These are phyloP conservation scores for Podospora pseudocomata DNA, from an alignment of 495 filamentous ascomycete species.

Conservation along the genomic window DNA sequence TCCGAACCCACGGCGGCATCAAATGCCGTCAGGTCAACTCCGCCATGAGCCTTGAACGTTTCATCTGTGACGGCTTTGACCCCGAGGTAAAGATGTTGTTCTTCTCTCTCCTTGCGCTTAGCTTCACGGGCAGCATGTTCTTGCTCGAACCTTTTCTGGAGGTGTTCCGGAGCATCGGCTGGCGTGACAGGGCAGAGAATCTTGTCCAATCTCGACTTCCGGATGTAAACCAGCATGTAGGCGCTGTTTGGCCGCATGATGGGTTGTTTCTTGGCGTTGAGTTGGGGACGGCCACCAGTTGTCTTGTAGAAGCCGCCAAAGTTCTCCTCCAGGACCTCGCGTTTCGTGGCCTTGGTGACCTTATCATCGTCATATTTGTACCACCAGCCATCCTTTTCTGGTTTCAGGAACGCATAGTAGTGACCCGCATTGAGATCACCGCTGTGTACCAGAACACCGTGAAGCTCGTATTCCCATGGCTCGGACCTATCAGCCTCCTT, in stretches of 20 bases:
- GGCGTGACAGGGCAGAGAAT: conserved; percentile 71
- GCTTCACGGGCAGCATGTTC: conserved; percentile 73
- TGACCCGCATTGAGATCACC: conserved; percentile 97
- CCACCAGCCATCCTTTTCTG: conserved; percentile 85
- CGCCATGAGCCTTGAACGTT: conserved; percentile 73
- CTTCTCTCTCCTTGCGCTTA: conserved; percentile 79
- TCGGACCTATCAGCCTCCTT: conserved; percentile 84
- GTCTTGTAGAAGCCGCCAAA: conserved; percentile 85
- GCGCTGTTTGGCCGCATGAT: conserved; percentile 63
- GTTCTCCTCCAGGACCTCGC: conserved; percentile 93
- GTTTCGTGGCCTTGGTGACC: conserved; percentile 86
- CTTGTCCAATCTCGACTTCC: conserved; percentile 75
- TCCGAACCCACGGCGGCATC: conserved; percentile 53
- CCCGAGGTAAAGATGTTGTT: conserved; percentile 85
- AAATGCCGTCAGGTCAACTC: conserved; percentile 77
- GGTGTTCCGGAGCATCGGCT: conserved; percentile 77
- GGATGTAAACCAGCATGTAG: conserved; percentile 98
- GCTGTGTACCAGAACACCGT: conserved; percentile 94
- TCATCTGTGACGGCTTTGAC: conserved; percentile 75
- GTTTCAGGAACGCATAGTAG: conserved; percentile 97
- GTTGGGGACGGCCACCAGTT: conserved; percentile 39
- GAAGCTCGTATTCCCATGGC: conserved; percentile 84
- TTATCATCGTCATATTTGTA: conserved; percentile 97
- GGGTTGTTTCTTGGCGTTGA: conserved; percentile 43
- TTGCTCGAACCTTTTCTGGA: conserved; percentile 72